A percentile compares a stretch with the other conserved stretches of the same genome.
phyloP scores from a whole-genome alignment of 768 basidiomycete species.

The Phallus indusiatus region DNA sequence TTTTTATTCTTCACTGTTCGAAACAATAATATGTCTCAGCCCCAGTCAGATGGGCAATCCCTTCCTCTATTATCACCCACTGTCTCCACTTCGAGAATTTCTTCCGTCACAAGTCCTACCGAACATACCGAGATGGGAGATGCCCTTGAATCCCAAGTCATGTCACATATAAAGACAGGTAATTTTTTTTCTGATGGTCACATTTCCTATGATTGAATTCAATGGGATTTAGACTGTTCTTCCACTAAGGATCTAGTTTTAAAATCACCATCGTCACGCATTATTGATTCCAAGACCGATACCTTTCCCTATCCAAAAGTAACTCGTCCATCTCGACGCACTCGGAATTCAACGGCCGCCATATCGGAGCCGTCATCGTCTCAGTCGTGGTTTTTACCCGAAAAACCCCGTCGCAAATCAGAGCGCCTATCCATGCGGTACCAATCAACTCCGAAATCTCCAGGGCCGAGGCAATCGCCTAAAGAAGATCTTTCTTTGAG shows the following conservation, averaged over 20 bases:
- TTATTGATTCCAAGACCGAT: not conserved
- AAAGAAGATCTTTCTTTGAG: not conserved
- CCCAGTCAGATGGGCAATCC: not conserved
- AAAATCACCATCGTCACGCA: not conserved
- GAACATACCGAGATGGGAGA: not conserved
- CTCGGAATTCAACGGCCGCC: not conserved
- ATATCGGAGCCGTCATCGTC: not conserved
- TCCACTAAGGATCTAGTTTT: not conserved
- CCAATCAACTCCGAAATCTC: not conserved
- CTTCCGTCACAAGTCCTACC: not conserved
- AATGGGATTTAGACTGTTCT: not conserved
- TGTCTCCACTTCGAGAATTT: not conserved
- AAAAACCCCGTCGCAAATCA: not conserved
- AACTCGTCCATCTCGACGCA: not conserved
- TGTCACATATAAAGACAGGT: too few species aligned
- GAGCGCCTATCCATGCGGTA: not conserved
- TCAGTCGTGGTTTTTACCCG: not conserved
- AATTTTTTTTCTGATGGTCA: not conserved
- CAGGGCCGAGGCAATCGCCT: not conserved
- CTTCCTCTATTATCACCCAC: not conserved
- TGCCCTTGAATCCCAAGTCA: too few species aligned
- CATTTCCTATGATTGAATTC: too few species aligned
- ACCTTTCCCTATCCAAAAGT: not conserved
- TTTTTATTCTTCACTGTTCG: not conserved
- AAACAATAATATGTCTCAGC: not conserved